Evolutionary conservation across 2,329 filamentous ascomycete species (phyloP).

Genomic region (Capronia coronata): DNA sequence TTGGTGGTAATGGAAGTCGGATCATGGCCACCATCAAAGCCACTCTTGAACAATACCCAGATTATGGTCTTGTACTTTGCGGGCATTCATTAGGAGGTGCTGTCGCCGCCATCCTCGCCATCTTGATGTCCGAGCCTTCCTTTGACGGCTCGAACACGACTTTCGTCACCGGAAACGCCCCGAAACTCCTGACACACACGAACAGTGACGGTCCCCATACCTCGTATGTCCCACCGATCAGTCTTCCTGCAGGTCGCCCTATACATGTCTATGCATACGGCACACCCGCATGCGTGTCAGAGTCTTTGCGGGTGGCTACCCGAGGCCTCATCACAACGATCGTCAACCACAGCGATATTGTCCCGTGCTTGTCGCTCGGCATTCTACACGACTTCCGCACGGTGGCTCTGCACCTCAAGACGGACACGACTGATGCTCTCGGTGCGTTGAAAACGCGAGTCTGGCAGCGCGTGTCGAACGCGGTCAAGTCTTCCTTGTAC

Average conservation of each 20-base stretch:
- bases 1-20: slow-evolving; percentile 57
- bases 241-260: slow-evolving; percentile 59
- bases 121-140: slow-evolving; percentile 58
- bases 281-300: slow-evolving; percentile 65
- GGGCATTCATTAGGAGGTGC: slow-evolving; percentile 65
- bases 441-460: slow-evolving; percentile 60
- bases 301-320: slow-evolving; percentile 62
- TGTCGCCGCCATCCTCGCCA: slow-evolving; percentile 63
- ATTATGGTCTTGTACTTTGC: slow-evolving; percentile 64
- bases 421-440: slow-evolving; percentile 61
- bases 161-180: slow-evolving; percentile 56
- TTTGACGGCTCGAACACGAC: slow-evolving; percentile 45
- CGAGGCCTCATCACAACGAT: slow-evolving; percentile 68
- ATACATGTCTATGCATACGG: slow-evolving; percentile 78
- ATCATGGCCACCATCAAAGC: slow-evolving; percentile 61
- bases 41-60: slow-evolving; percentile 59
- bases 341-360: slow-evolving; percentile 66
- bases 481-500: slow-evolving; percentile 29
- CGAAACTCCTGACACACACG: slow-evolving; percentile 34
- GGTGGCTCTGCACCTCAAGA: slow-evolving; percentile 65
- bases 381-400: slow-evolving; percentile 69
- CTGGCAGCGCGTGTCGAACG: slow-evolving; percentile 59
- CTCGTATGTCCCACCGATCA: slow-evolving; percentile 35
- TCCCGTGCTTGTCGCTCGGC: slow-evolving; percentile 66
- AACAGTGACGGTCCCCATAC: slow-evolving; percentile 28